Evolutionary conservation across 2,329 filamentous ascomycete species (phyloP), one percentile per base, ranked within the genome.

Genomic region (Raffaelea albimanens): DNA sequence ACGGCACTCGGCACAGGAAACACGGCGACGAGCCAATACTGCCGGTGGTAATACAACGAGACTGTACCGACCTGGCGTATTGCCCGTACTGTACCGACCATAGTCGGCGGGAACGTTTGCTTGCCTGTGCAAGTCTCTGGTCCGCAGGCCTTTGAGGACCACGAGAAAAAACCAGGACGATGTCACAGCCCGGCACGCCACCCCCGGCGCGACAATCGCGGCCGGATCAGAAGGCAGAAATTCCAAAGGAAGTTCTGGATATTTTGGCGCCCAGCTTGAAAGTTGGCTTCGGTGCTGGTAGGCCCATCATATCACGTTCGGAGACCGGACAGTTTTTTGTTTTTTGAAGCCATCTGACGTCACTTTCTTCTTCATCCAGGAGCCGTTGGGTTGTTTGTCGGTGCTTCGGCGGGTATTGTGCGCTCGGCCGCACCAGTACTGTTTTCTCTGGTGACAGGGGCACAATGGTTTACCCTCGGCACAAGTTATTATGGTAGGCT

Each of bases 401-500:
- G 84, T 33, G 82, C 84, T 45, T 76, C 83, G 44, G 75, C 76
- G 33, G 89, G 87, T 23, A 83, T 94, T 42, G 63, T 90, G 43
- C 76, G 80, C 49, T 83, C 83, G 18, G 73, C 70, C 20, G 78
- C 76, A 14, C 82, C 86, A 4, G 73, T 80, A 2, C 65, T 91
- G 7, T 91, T 88, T 65, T 83, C 87, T 0, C 56, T 83, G 13
- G 75, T 82, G 34, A 82, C 83, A 20, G 85, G 87, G 18, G 70
- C 87, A 38, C 88, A 95, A 66, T 95, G 87, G 78, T 87, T 87
- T 63, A 74, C 78, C 39, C 73, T 94, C 36, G 87, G 87, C 33
- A 79, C 76, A 42, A 85, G 79, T 16, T 96, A 83, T 61, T 91
- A 82, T 73, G 82, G 84, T 82, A 78, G 20, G 23, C 25, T 20